Percentiles rank a stretch among this genome's conserved stretches.
Evolutionary conservation across 768 basidiomycete species (phyloP).

Genomic region (Termitomyces sp.): DNA sequence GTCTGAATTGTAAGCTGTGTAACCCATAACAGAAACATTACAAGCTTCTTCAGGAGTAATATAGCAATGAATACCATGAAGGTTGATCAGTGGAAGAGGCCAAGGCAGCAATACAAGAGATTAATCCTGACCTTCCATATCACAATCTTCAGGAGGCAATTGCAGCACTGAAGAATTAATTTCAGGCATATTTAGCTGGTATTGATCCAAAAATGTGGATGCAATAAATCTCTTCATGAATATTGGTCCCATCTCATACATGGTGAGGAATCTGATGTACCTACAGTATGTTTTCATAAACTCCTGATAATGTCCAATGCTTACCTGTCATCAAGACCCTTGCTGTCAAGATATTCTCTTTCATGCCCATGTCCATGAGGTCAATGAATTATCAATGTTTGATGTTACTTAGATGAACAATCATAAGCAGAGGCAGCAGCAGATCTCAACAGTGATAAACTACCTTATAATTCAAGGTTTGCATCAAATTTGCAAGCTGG

Average conservation of each 20-base stretch:
- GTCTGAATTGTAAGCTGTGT: too few relatives aligned
- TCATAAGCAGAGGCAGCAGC: conserved; percentile 13
- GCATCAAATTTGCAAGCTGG: background rate
- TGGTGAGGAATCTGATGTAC: background rate
- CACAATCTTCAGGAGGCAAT: background rate
- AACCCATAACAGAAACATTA: too few relatives aligned
- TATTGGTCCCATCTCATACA: background rate
- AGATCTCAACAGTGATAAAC: conserved; percentile 8
- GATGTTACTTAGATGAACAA: conserved; percentile 19
- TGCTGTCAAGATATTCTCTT: background rate
- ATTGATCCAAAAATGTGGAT: background rate
- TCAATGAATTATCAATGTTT: conserved; percentile 20
- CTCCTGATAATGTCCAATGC: background rate
- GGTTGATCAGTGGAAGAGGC: too few relatives aligned
- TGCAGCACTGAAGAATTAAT: background rate
- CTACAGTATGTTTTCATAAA: background rate
- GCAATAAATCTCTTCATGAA: background rate
- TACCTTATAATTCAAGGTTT: background rate
- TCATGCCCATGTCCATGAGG: conserved; percentile 16
- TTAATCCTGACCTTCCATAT: conserved; percentile 8
- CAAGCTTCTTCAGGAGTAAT: too few relatives aligned
- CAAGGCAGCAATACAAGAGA: background rate
- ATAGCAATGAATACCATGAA: too few relatives aligned
- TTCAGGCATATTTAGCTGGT: background rate
- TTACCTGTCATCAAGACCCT: background rate